Evolutionary conservation across 257 asterid species (phyloP), one percentile per base, ranked within the genome.

Genomic region (Capsicum chinense): DNA sequence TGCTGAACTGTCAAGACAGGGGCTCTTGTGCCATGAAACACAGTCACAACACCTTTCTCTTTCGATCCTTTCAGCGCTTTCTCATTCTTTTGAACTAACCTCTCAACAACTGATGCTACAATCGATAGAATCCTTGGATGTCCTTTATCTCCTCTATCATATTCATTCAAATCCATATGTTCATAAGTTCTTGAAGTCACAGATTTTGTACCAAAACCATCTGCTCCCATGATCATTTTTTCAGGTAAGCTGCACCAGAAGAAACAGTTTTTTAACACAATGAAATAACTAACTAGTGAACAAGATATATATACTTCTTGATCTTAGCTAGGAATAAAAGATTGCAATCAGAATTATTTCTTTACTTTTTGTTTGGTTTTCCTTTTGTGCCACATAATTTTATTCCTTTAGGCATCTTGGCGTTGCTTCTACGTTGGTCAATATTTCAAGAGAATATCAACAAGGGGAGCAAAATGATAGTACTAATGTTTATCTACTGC

Each of bases 21-120:
- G 42, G 87, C 88, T 83, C 86, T 83, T 10, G 89, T 84, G 16
- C 90, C 92, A 48, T 89, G 86, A 78, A 87, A 89, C 33, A 84
- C 76, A 0, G 87, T 83, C 9, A 85, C 66, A 6, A 47, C 76
- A 5, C 84, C 87, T 76, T 79, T 86, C 83, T 79, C 57, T 7
- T 69, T 84, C 7, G 86, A 84, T 80, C 85, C 84, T 74, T 87
- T 86, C 50, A 84, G 3, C 42, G 57, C 4, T 26, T 86, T 89
- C 1, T 89, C 90, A 26, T 83, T 89, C 90, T 86, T 89, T 68
- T 79, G 59, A 19, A 89, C 80, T 48, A 78, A 60, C 74, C 83
- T 89, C 67, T 84, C 90, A 19, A 89, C 82, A 16, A 82, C 84
- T n/a, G 90, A 87, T 12, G 88, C 85, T 8, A 89, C 80, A 54